phyloP scores from a whole-genome alignment of 2,329 filamentous ascomycete genomes.

The Drechslerella dactyloides region DNA sequence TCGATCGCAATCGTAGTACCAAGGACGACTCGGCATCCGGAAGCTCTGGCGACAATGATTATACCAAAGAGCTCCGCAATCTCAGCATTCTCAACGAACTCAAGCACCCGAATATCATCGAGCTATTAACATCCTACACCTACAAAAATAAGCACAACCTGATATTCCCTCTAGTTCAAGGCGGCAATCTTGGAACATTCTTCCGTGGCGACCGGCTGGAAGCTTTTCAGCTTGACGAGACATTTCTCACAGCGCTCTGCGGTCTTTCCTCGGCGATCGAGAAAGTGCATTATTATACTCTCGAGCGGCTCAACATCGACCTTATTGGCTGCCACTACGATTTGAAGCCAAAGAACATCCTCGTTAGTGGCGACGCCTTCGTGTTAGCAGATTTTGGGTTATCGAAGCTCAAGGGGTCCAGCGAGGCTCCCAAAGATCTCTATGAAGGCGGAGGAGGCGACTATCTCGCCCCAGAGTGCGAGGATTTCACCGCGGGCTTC shows the following conservation, averaged over 20 bases:
- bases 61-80: constrained; percentile 30
- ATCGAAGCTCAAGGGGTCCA: constrained; percentile 34
- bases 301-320: constrained; percentile 49
- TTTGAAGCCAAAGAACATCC: constrained; percentile 55
- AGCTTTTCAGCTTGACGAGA: constrained; percentile 12
- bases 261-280: constrained; percentile 54
- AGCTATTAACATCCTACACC: constrained; percentile 34
- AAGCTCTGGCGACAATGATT: constrained; percentile 16
- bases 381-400: constrained; percentile 56
- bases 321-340: constrained; percentile 57
- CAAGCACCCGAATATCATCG: constrained; percentile 36
- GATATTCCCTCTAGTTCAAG: constrained; percentile 40
- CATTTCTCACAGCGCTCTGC: constrained; percentile 44
- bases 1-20: constrained; percentile 1
- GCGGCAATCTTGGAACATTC: constrained; percentile 38
- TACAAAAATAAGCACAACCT: constrained; percentile 37
- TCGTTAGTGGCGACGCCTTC: constrained; percentile 53
- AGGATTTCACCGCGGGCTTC: constrained; percentile 10
- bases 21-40: constrained; percentile 1
- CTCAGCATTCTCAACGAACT: constrained; percentile 39
- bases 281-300: constrained; percentile 52
- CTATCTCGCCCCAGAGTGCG: constrained; percentile 55
- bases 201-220: constrained; percentile 3
- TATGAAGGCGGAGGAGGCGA: constrained; percentile 40
- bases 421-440: constrained; percentile 41